These are phyloP conservation scores for Pichia sp. DNA, from an alignment of 1,139 yeast genomes.

Conservation along the genomic window DNA sequence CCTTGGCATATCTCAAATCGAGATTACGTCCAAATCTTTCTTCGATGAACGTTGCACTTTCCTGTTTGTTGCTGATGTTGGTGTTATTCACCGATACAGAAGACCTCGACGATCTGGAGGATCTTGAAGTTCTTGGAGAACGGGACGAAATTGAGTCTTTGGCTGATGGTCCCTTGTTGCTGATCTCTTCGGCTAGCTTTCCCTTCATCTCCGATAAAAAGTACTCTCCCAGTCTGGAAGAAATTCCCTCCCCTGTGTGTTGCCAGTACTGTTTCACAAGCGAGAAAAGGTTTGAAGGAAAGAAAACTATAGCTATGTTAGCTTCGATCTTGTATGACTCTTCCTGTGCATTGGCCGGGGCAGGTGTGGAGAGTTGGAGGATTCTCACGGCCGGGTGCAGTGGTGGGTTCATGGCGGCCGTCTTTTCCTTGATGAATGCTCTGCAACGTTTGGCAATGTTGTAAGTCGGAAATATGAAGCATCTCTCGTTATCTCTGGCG, in stretches of 20 bases:
- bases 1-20: constrained; percentile 67
- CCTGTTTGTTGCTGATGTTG: constrained; percentile 34
- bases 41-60: constrained; percentile 69
- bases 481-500: constrained; percentile 71
- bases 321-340: constrained; percentile 57
- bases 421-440: constrained; percentile 53
- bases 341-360: constrained; percentile 58
- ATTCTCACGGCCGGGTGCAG: constrained; percentile 47
- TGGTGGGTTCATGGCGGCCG: constrained; percentile 30
- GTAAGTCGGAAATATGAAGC: constrained; percentile 74
- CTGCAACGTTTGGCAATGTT: constrained; percentile 81
- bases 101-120: constrained; percentile 26
- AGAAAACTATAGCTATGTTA: constrained; percentile 71
- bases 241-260: constrained; percentile 91
- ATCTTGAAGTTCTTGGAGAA: constrained; percentile 24
- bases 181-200: constrained; percentile 31
- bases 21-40: constrained; percentile 87
- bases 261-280: constrained; percentile 91
- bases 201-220: constrained; percentile 59
- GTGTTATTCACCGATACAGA: constrained; percentile 6
- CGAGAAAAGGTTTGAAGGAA: constrained; percentile 52
- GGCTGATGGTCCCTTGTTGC: constrained; percentile 17
- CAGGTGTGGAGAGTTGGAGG: constrained; percentile 72
- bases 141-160: constrained; percentile 12
- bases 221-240: constrained; percentile 86